A percentile compares a stretch with the other conserved stretches of the same genome.
These are phyloP conservation scores for Prototheca cutis DNA, from an alignment of 163 green algal genomes.

Conservation along the genomic window DNA sequence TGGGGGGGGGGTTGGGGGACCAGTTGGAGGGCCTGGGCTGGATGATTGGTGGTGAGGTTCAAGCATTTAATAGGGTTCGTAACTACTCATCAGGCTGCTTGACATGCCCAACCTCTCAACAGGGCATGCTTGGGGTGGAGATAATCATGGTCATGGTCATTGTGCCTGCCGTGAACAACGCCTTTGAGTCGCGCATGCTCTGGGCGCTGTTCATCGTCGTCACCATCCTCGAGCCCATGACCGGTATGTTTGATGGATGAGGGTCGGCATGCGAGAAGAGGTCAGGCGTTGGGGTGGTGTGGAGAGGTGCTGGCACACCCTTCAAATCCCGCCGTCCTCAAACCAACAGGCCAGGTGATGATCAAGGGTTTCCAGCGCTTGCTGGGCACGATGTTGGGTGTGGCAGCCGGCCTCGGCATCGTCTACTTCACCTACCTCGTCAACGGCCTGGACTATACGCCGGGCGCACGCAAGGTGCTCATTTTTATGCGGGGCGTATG, in stretches of 20 bases:
- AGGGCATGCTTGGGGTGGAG: no score
- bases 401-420: not conserved
- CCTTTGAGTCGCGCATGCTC: slow-evolving; percentile 1
- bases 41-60: no score
- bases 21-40: no score
- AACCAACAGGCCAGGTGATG: slow-evolving; percentile 4
- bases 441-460: slow-evolving; percentile 15
- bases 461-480: not conserved
- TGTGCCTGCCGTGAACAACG: not conserved
- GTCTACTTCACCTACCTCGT: slow-evolving; percentile 13
- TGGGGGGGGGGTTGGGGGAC: no score
- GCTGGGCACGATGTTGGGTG: slow-evolving; percentile 3
- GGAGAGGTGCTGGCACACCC: no score
- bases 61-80: no score
- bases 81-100: no score
- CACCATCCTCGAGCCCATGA: slow-evolving; percentile 8
- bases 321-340: not conserved
- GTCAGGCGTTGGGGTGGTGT: no score
- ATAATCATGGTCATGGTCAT: slow-evolving; percentile 7
- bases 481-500: no score
- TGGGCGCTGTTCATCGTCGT: slow-evolving; percentile 13
- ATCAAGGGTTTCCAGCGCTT: slow-evolving; percentile 15
- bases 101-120: no score
- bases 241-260: no score
- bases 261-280: no score